Conservation (phyloP, 2,329 filamentous ascomycete genomes). For the Colletotrichum spinosum region DNA sequence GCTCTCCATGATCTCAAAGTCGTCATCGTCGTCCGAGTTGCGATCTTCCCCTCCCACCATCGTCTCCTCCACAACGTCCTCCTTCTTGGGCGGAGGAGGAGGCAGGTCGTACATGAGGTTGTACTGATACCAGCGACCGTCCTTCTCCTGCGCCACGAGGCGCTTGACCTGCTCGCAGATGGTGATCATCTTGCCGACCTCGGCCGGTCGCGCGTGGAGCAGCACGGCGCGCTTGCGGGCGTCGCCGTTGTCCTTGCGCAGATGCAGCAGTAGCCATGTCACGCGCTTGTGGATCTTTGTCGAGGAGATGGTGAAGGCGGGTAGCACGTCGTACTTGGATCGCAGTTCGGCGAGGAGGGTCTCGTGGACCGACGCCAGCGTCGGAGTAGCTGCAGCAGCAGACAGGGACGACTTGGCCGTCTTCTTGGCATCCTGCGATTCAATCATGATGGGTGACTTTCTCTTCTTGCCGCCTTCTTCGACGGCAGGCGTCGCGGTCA, state of each 20-base stretch:
- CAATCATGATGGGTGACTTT: conserved; percentile 19
- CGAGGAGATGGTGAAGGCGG: conserved; percentile 68
- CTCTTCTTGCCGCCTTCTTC: conserved; percentile 24
- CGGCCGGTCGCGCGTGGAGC: conserved; percentile 61
- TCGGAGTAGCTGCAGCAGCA: conserved; percentile 32
- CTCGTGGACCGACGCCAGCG: conserved; percentile 52
- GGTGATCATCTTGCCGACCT: conserved; percentile 74
- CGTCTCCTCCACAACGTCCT: conserved; percentile 55
- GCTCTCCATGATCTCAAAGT: conserved; percentile 69
- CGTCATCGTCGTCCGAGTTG: conserved; percentile 52
- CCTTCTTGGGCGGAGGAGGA: conserved; percentile 40
- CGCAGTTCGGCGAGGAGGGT: conserved; percentile 57
- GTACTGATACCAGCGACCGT: conserved; percentile 64
- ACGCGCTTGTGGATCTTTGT: conserved; percentile 70
- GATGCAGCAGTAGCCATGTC: conserved; percentile 56
- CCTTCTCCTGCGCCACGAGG: conserved; percentile 56
- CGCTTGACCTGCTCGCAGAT: conserved; percentile 74
- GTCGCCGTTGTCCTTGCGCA: conserved; percentile 45
- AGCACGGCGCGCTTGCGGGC: conserved; percentile 53
- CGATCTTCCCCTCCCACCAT: conserved; percentile 48
- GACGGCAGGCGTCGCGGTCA: too few species aligned
- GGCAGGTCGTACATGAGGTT: conserved; percentile 66
- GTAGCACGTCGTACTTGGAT: conserved; percentile 61
- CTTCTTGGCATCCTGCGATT: conserved; percentile 25
- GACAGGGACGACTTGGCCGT: conserved; percentile 24